Conservation (phyloP, 805 yeast genomes). For the Hanseniaspora clermontiae region DNA sequence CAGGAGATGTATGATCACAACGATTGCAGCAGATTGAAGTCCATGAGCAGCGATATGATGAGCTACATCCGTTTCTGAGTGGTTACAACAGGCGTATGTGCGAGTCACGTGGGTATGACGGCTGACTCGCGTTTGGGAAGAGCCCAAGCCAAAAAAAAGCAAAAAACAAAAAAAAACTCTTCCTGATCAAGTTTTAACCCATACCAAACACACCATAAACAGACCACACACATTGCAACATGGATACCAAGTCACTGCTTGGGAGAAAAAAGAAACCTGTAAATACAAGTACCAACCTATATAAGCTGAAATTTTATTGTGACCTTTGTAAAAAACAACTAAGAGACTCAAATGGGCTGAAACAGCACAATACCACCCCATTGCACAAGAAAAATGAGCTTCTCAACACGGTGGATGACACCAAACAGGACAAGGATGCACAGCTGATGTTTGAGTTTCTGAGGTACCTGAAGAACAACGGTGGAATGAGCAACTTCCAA, state of each 20-base stretch:
- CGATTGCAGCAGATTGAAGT: slow-evolving; percentile 20
- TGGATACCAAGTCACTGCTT: slow-evolving; percentile 32
- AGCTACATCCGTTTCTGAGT: not conserved
- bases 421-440: slow-evolving; percentile 40
- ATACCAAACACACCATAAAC: not conserved
- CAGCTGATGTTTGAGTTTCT: slow-evolving; percentile 56
- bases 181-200: too few relatives aligned
- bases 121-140: not conserved
- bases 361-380: slow-evolving; percentile 75
- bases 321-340: slow-evolving; percentile 89
- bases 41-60: slow-evolving; percentile 1
- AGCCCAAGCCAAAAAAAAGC: not conserved
- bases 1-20: slow-evolving; percentile 22
- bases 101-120: not conserved
- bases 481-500: slow-evolving; percentile 28
- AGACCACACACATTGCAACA: not conserved
- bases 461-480: slow-evolving; percentile 49
- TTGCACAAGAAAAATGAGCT: slow-evolving; percentile 45
- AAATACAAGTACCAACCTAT: slow-evolving; percentile 73
- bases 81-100: not conserved
- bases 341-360: slow-evolving; percentile 90
- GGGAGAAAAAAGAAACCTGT: slow-evolving; percentile 64
- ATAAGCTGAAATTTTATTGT: slow-evolving; percentile 76
- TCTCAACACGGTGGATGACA: slow-evolving; percentile 22
- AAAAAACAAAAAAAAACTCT: not conserved